A percentile compares a stretch with the other conserved stretches of the same genome.
Evolutionary conservation across 1,139 yeast species (phyloP).

Genomic region (Hanseniaspora gamundiae): DNA sequence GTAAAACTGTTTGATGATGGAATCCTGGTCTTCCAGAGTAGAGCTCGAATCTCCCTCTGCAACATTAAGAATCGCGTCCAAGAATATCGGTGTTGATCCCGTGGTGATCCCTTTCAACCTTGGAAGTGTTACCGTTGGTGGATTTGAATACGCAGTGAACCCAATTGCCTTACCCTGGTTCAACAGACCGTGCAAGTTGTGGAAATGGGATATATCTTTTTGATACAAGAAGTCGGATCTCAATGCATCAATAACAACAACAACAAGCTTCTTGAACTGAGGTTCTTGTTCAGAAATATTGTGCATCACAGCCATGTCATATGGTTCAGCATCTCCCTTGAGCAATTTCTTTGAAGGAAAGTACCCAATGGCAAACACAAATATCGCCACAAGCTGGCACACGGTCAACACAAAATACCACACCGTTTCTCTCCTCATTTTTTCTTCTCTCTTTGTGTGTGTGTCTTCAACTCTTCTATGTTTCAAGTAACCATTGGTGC

Average conservation of each 20-base stretch:
- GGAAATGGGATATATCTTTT: slow-evolving; percentile 43
- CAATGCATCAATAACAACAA: slow-evolving; percentile 89
- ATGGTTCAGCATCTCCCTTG: slow-evolving; percentile 34
- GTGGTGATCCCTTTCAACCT: slow-evolving; percentile 70
- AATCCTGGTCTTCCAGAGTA: slow-evolving; percentile 63
- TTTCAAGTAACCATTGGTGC: too few relatives aligned
- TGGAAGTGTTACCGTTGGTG: slow-evolving; percentile 78
- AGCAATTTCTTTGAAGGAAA: slow-evolving; percentile 76
- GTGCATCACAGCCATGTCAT: slow-evolving; percentile 4
- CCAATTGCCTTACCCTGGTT: slow-evolving; percentile 64
- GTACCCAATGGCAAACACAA: slow-evolving; percentile 66
- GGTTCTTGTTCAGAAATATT: slow-evolving; percentile 20
- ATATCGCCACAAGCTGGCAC: slow-evolving; percentile 40
- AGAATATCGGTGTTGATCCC: slow-evolving; percentile 68
- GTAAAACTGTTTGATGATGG: slow-evolving; percentile 69
- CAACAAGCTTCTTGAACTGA: slow-evolving; percentile 53
- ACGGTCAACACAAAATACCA: slow-evolving; percentile 8
- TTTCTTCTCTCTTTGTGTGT: neutral
- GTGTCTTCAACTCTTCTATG: too few relatives aligned
- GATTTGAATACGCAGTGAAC: slow-evolving; percentile 80
- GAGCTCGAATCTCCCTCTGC: slow-evolving; percentile 86
- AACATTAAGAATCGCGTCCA: slow-evolving; percentile 82
- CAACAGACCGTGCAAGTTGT: slow-evolving; percentile 53
- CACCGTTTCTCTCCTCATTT: neutral
- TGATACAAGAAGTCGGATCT: slow-evolving; percentile 78